Conservation (phyloP, 345 rosid genomes). For the Pseudoturritis turrita region DNA sequence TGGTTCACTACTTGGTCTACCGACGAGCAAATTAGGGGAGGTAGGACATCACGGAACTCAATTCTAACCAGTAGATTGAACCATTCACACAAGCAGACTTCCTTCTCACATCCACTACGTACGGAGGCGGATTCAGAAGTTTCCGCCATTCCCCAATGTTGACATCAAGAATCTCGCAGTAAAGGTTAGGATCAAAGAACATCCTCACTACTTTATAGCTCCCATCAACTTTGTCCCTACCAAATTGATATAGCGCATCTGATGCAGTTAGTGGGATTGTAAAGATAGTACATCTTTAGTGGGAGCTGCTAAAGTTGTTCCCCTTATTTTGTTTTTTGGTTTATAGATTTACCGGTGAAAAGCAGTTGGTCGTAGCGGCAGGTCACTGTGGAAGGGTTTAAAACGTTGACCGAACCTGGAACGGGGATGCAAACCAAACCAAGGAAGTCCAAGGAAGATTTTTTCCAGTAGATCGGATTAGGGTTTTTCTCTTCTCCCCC, state of each 20-base stretch:
- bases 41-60: neutral
- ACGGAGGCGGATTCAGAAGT: neutral
- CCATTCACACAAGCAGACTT: neutral
- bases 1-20: neutral
- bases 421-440: slow-evolving; percentile 10
- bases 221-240: too few relatives aligned
- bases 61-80: neutral
- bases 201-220: too few relatives aligned
- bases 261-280: too few relatives aligned
- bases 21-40: neutral
- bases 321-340: too few relatives aligned
- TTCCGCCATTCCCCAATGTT: slow-evolving; percentile 3
- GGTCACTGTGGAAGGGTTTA: neutral
- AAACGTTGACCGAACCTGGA: neutral
- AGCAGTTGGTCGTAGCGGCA: too few relatives aligned
- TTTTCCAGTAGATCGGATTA: neutral
- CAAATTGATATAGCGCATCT: too few relatives aligned
- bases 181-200: too few relatives aligned
- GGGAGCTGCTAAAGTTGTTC: too few relatives aligned
- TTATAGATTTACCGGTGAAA: too few relatives aligned
- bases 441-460: neutral
- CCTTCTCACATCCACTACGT: neutral
- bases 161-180: neutral
- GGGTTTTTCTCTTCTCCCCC: too few relatives aligned
- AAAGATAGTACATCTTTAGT: too few relatives aligned